Percentiles rank a stretch among this genome's conserved stretches.
Evolutionary conservation across 1,284 basidiomycete genomes (phyloP).

Genomic region (Anthracocystis walkeri): DNA sequence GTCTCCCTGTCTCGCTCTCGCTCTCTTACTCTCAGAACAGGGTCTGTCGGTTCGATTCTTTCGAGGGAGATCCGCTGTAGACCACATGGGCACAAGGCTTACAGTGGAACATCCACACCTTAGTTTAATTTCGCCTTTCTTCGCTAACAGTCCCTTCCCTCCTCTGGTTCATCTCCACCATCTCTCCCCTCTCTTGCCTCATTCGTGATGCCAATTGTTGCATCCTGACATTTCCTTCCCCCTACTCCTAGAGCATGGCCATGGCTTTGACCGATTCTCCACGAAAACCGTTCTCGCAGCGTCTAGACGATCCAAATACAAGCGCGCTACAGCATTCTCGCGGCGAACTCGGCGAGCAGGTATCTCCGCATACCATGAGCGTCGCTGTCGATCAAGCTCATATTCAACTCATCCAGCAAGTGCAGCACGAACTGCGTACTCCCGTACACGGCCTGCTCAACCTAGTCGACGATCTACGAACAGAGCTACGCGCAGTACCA

Average conservation of each 20-base stretch:
- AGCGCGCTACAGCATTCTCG: constrained; percentile 11
- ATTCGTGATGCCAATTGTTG: not conserved
- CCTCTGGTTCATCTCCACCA: too few relatives aligned
- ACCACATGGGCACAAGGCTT: too few relatives aligned
- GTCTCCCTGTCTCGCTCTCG: too few relatives aligned
- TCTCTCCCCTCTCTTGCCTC: not conserved
- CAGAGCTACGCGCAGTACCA: constrained; percentile 19
- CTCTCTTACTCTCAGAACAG: too few relatives aligned
- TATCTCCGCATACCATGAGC: constrained; percentile 29
- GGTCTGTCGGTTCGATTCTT: too few relatives aligned
- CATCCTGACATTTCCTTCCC: constrained; percentile 2
- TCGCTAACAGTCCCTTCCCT: not conserved
- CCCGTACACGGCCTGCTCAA: constrained; percentile 51
- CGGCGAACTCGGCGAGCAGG: constrained; percentile 32
- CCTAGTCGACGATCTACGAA: constrained; percentile 28
- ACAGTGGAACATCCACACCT: too few relatives aligned
- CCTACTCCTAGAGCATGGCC: constrained; percentile 21
- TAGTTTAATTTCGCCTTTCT: not conserved
- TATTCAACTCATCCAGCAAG: constrained; percentile 52
- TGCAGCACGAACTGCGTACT: constrained; percentile 58
- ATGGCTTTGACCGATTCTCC: constrained; percentile 2
- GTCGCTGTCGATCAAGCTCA: constrained; percentile 49
- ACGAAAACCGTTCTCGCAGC: constrained; percentile 27
- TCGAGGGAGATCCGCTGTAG: too few relatives aligned
- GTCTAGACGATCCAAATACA: constrained; percentile 18